Percentiles rank a stretch among this genome's conserved stretches.
Evolutionary conservation across 2,329 filamentous ascomycete genomes (phyloP).

Genomic region (Hypomyces perniciosus): DNA sequence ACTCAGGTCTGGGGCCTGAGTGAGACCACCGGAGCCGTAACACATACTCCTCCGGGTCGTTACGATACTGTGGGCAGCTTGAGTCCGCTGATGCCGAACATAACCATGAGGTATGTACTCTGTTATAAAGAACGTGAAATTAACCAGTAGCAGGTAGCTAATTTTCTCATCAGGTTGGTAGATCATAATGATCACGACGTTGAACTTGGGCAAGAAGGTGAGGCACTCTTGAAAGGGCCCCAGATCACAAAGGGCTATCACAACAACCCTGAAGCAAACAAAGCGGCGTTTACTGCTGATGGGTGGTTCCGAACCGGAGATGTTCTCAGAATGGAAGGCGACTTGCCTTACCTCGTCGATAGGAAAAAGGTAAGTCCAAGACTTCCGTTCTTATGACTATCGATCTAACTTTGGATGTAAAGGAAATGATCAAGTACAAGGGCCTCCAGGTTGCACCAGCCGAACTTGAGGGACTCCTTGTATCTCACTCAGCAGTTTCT

Average conservation of each 20-base stretch:
- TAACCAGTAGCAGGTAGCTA: no score
- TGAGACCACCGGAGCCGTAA: constrained; percentile 48
- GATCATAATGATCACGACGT: constrained; percentile 36
- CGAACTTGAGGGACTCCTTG: constrained; percentile 49
- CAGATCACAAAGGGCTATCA: constrained; percentile 68
- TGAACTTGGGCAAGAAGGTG: constrained; percentile 41
- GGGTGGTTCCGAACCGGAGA: constrained; percentile 77
- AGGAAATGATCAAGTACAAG: constrained; percentile 54
- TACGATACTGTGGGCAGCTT: constrained; percentile 43
- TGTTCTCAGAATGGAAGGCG: constrained; percentile 62
- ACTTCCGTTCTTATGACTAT: not conserved
- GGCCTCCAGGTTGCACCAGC: constrained; percentile 63
- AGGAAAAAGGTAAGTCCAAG: constrained; percentile 54
- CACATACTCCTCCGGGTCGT: constrained; percentile 34
- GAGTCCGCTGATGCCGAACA: constrained; percentile 23
- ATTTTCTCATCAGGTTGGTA: constrained; percentile 25
- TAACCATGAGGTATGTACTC: constrained; percentile 21
- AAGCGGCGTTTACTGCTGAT: constrained; percentile 45
- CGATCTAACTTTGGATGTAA: not conserved
- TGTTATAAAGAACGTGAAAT: not conserved
- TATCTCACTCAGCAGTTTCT: constrained; percentile 34
- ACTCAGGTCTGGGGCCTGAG: constrained; percentile 54
- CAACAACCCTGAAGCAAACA: constrained; percentile 61
- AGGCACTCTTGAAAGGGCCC: constrained; percentile 63
- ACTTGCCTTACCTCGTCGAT: constrained; percentile 74